phyloP scores from a whole-genome alignment of 2,329 filamentous ascomycete genomes.

The Cercospora beticola region DNA sequence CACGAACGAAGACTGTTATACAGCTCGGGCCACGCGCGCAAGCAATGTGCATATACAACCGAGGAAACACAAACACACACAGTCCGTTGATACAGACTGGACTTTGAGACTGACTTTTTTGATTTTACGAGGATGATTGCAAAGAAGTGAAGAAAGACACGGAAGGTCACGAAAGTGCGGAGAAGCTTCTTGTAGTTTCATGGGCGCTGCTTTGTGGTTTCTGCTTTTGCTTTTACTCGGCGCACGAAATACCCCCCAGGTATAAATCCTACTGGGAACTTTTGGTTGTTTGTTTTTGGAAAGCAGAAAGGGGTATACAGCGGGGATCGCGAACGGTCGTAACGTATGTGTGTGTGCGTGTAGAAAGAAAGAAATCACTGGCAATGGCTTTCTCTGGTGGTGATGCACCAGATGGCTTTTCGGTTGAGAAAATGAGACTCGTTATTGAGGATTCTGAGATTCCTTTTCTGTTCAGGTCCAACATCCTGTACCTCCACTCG shows the following conservation, averaged over 20 bases:
- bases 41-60: neutral
- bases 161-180: neutral
- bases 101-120: neutral
- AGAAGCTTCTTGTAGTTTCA: neutral
- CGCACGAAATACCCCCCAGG: neutral
- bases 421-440: neutral
- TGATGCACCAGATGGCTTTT: neutral
- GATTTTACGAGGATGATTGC: constrained; percentile 1
- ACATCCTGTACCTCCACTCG: too few species aligned
- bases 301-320: neutral
- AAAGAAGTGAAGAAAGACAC: neutral
- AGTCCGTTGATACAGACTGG: neutral
- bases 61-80: neutral
- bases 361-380: neutral
- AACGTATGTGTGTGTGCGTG: neutral
- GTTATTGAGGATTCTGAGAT: neutral
- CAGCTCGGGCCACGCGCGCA: neutral
- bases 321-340: neutral
- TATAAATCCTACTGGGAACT: neutral
- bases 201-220: neutral
- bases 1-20: neutral
- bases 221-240: neutral
- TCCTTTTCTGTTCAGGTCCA: too few species aligned
- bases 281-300: neutral
- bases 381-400: neutral